phyloP scores from a whole-genome alignment of 2,329 filamentous ascomycete species.

The Monascus ruber region DNA sequence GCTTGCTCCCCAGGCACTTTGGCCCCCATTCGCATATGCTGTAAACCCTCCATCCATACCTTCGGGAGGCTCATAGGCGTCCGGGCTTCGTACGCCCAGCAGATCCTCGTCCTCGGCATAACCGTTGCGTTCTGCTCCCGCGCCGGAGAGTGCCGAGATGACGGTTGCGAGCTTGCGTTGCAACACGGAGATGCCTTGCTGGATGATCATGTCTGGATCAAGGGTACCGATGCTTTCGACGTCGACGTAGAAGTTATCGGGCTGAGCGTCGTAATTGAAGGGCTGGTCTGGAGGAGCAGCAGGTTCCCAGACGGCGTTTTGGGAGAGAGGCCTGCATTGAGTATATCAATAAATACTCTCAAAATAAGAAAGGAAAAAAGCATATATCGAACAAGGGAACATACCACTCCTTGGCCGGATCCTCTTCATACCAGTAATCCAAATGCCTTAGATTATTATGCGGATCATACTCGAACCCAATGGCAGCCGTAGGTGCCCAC shows the following conservation, averaged over 20 bases:
- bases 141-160: conserved; percentile 51
- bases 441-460: conserved; percentile 90
- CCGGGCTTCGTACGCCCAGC: conserved; percentile 40
- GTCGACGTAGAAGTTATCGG: conserved; percentile 81
- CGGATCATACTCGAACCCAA: conserved; percentile 96
- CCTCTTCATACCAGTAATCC: conserved; percentile 89
- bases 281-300: conserved; percentile 68
- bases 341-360: no score
- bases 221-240: conserved; percentile 82
- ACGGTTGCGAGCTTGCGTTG: conserved; percentile 82
- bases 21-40: conserved; percentile 36
- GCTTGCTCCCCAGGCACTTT: conserved; percentile 55
- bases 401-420: conserved; percentile 73
- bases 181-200: conserved; percentile 75
- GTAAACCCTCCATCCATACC: conserved; percentile 32
- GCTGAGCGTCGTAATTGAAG: conserved; percentile 84
- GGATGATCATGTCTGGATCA: conserved; percentile 79
- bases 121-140: conserved; percentile 43
- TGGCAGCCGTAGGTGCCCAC: conserved; percentile 84
- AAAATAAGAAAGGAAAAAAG: not conserved
- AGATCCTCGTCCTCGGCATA: conserved; percentile 33
- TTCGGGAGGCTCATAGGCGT: conserved; percentile 37
- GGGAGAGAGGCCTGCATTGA: conserved; percentile 25
- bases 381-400: conserved; percentile 17
- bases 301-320: conserved; percentile 56